phyloP scores from a whole-genome alignment of 163 green algal species.

The Scenedesmus sp. region DNA sequence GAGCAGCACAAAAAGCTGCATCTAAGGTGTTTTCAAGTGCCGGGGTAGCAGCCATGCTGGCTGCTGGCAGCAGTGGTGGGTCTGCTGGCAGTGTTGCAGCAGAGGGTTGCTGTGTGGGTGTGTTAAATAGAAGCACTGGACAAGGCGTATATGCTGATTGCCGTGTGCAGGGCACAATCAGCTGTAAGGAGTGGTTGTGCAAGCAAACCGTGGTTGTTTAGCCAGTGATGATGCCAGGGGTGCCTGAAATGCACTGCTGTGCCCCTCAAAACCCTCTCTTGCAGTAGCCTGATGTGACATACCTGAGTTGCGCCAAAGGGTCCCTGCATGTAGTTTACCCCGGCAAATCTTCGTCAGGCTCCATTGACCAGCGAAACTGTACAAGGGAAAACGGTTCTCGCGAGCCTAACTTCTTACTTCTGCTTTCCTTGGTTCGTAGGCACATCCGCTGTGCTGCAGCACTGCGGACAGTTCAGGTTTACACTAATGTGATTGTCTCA shows the following conservation, averaged over 20 bases:
- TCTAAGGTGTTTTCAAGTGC: background rate
- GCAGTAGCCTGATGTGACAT: background rate
- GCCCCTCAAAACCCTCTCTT: background rate
- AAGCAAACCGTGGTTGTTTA: background rate
- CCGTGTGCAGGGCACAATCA: background rate
- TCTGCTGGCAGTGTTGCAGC: background rate
- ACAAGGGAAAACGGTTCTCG: background rate
- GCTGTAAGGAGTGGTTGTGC: background rate
- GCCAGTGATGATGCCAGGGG: background rate
- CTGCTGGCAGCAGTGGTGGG: background rate
- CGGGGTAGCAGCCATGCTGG: background rate
- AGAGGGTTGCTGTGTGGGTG: background rate
- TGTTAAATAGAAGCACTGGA: background rate
- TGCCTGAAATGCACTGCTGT: background rate
- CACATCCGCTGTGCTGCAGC: background rate
- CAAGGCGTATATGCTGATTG: background rate
- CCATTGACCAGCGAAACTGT: no score
- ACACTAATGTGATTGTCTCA: background rate
- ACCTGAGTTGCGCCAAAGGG: background rate
- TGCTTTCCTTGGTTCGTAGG: background rate
- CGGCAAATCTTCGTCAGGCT: no score
- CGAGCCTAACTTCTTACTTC: background rate
- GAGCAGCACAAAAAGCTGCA: background rate
- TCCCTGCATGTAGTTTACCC: no score
- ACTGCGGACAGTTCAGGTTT: background rate